Evolutionary conservation across 768 basidiomycete genomes (phyloP).

Genomic region (Boletus pseudo-olivaceus): DNA sequence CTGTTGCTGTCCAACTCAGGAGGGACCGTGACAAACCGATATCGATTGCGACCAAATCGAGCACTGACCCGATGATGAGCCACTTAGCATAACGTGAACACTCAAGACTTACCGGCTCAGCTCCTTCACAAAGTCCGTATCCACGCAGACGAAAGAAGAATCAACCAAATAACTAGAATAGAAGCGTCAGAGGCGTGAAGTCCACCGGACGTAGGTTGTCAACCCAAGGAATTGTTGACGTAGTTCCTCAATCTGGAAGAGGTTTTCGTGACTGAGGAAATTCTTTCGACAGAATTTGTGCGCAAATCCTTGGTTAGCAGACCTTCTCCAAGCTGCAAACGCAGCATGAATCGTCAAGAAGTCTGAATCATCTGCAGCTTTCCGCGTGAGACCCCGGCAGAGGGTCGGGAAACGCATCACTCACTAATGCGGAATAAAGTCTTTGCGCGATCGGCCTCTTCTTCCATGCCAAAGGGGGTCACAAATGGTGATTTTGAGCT

Average conservation of each 20-base stretch:
- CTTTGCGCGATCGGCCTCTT: slow-evolving; percentile 84
- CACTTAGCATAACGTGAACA: background rate
- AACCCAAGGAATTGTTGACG: slow-evolving; percentile 85
- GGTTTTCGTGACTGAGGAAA: slow-evolving; percentile 86
- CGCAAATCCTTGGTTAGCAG: slow-evolving; percentile 55
- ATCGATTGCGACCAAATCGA: slow-evolving; percentile 69
- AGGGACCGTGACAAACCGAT: slow-evolving; percentile 76
- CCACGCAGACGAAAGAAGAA: slow-evolving; percentile 75
- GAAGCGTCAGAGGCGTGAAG: slow-evolving; percentile 1
- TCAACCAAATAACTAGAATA: slow-evolving; percentile 76
- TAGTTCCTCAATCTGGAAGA: slow-evolving; percentile 95
- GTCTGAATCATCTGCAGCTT: slow-evolving; percentile 77
- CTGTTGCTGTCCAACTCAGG: slow-evolving; percentile 67
- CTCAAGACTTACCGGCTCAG: slow-evolving; percentile 52
- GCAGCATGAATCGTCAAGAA: slow-evolving; percentile 92
- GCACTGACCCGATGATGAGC: slow-evolving; percentile 43
- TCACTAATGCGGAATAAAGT: slow-evolving; percentile 70
- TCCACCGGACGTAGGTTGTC: slow-evolving; percentile 8
- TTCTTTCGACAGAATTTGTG: slow-evolving; percentile 77
- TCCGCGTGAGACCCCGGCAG: background rate
- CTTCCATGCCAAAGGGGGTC: slow-evolving; percentile 81
- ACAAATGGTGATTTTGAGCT: slow-evolving; percentile 94
- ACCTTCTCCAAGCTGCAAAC: slow-evolving; percentile 82
- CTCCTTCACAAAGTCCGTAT: slow-evolving; percentile 60
- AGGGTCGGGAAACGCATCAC: slow-evolving; percentile 19